These are phyloP conservation scores for Dictyostelium citrinum DNA, from an alignment of 78 protist species.

Conservation along the genomic window DNA sequence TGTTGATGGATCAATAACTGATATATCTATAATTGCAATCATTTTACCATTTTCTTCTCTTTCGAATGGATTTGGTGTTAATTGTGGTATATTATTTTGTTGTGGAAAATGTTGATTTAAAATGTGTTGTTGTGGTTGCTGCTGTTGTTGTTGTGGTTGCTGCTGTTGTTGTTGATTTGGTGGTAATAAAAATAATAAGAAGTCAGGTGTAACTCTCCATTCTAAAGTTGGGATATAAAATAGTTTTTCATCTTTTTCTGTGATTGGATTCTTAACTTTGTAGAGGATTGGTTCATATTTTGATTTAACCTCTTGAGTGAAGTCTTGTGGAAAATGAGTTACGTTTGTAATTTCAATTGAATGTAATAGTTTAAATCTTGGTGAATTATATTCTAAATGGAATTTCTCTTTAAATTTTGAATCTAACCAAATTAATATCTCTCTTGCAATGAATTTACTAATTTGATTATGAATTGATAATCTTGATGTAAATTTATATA, in stretches of 20 bases:
- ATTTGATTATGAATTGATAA: neutral
- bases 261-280: neutral
- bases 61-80: neutral
- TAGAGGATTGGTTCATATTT: neutral
- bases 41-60: neutral
- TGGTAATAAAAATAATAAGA: neutral
- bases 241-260: neutral
- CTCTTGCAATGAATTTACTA: neutral
- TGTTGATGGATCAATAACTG: neutral
- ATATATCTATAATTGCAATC: neutral
- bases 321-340: neutral
- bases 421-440: neutral
- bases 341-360: neutral
- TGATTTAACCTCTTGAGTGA: neutral
- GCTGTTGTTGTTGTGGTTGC: neutral
- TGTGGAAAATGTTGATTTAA: too few relatives aligned
- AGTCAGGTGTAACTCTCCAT: neutral
- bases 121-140: neutral
- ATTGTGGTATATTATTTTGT: neutral
- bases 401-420: neutral
- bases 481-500: neutral
- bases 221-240: neutral
- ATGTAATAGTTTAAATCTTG: neutral
- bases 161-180: neutral
- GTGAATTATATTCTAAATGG: neutral